A percentile compares a stretch with the other conserved stretches of the same genome.
Evolutionary conservation across 208 protist genomes (phyloP).

Genomic region (Entamoeba moshkovskii): DNA sequence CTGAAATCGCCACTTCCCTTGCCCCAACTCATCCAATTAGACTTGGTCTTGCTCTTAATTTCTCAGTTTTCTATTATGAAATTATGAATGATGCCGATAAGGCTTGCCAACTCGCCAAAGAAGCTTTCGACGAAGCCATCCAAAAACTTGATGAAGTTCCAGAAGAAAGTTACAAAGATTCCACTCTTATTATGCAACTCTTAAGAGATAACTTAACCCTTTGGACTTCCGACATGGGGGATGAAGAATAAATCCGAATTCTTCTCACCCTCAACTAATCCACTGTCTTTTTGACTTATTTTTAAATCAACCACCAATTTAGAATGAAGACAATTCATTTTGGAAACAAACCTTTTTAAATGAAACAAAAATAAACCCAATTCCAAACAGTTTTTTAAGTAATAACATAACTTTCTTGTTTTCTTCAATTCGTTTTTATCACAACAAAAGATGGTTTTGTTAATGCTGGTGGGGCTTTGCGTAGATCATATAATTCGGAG

Average conservation of each 20-base stretch:
- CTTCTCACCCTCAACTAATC: too few relatives aligned
- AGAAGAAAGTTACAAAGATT: conserved; percentile 92
- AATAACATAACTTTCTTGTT: too few relatives aligned
- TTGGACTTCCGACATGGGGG: conserved; percentile 56
- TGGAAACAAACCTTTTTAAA: too few relatives aligned
- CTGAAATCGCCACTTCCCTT: conserved; percentile 48
- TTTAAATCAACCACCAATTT: too few relatives aligned
- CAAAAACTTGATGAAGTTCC: conserved; percentile 83
- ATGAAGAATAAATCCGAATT: background rate
- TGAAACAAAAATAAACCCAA: too few relatives aligned
- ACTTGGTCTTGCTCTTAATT: conserved; percentile 94
- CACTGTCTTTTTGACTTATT: too few relatives aligned
- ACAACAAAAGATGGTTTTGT: too few relatives aligned
- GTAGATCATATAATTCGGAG: too few relatives aligned
- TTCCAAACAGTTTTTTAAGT: too few relatives aligned
- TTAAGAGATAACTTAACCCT: conserved; percentile 93
- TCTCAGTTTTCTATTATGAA: conserved; percentile 98
- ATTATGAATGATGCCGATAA: conserved; percentile 84
- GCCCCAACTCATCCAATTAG: conserved; percentile 83
- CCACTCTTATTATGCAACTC: conserved; percentile 92
- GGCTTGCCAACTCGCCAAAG: conserved; percentile 65
- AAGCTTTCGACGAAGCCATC: conserved; percentile 77
- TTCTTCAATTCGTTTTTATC: too few relatives aligned
- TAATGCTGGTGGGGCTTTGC: too few relatives aligned
- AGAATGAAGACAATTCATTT: too few relatives aligned